Conservation (phyloP, 768 basidiomycete genomes). For the Phlegmacium glaucopus region DNA sequence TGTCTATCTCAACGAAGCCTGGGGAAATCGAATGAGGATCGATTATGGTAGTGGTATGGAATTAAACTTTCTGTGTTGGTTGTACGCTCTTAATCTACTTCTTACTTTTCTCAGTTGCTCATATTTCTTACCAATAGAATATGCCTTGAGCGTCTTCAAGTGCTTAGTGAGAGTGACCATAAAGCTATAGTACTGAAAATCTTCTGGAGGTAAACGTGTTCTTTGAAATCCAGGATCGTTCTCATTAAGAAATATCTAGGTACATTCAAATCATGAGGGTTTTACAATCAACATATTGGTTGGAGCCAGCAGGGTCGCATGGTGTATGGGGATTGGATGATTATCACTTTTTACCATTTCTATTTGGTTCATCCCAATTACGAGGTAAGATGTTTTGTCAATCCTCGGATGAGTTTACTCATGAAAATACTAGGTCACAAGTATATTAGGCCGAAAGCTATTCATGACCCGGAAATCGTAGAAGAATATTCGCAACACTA, state of each 20-base stretch:
- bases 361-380: conserved; percentile 83
- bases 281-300: conserved; percentile 93
- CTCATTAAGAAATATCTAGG: conserved; percentile 44
- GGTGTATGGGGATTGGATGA: conserved; percentile 98
- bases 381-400: conserved; percentile 35
- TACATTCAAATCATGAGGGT: conserved; percentile 81
- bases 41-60: conserved; percentile 99
- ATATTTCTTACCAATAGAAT: conserved; percentile 44
- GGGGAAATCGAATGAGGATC: conserved; percentile 90
- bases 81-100: conserved; percentile 50
- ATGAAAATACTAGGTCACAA: conserved; percentile 61
- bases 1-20: conserved; percentile 79
- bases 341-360: conserved; percentile 92
- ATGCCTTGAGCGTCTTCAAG: conserved; percentile 71
- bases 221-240: neutral
- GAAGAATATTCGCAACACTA: conserved; percentile 91
- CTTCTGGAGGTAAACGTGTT: conserved; percentile 75
- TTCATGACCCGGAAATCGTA: conserved; percentile 87
- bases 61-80: conserved; percentile 93
- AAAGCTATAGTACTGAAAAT: conserved; percentile 74
- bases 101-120: neutral
- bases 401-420: neutral
- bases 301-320: conserved; percentile 98
- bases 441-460: conserved; percentile 86
- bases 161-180: conserved; percentile 63